phyloP scores from a whole-genome alignment of 176 grass and related monocot genomes.

The Oryza australiensis region DNA sequence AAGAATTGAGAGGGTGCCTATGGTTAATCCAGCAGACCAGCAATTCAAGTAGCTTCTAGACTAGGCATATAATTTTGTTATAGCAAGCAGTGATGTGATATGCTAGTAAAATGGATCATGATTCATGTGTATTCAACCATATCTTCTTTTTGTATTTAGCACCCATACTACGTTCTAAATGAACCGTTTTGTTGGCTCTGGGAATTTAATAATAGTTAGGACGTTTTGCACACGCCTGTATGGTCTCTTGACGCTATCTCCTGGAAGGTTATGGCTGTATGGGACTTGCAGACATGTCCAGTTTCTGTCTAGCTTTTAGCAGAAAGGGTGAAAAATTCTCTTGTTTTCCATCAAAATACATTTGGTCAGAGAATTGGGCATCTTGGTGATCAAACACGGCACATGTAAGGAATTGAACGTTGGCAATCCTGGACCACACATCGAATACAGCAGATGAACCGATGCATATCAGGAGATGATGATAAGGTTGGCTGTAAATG shows the following conservation, averaged over 20 bases:
- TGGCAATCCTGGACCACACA: not conserved
- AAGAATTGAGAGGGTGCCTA: conserved; percentile 54
- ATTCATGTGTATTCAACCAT: not conserved
- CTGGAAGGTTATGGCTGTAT: not conserved
- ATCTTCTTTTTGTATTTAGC: not conserved
- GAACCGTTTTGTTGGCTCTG: conserved; percentile 4
- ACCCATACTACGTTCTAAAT: not conserved
- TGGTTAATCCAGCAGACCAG: conserved; percentile 46
- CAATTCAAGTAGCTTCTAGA: conserved; percentile 3
- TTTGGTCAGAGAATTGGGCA: not conserved
- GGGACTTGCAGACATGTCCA: not conserved
- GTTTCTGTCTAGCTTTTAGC: not conserved
- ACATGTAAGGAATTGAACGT: not conserved
- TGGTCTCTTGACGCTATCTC: not conserved
- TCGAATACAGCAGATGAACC: not conserved
- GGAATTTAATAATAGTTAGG: not conserved
- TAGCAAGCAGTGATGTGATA: not conserved
- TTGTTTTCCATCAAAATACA: not conserved
- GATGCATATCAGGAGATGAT: not conserved
- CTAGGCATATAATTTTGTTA: not conserved
- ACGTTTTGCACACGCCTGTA: not conserved
- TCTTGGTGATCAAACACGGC: not conserved
- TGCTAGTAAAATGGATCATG: not conserved
- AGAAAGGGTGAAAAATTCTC: not conserved
- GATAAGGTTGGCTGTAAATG: not conserved